Percentiles rank a stretch among this genome's conserved stretches.
These are phyloP conservation scores for Obelidium mucronatum DNA, from an alignment of 192 early-diverging fungal species.

Conservation along the genomic window DNA sequence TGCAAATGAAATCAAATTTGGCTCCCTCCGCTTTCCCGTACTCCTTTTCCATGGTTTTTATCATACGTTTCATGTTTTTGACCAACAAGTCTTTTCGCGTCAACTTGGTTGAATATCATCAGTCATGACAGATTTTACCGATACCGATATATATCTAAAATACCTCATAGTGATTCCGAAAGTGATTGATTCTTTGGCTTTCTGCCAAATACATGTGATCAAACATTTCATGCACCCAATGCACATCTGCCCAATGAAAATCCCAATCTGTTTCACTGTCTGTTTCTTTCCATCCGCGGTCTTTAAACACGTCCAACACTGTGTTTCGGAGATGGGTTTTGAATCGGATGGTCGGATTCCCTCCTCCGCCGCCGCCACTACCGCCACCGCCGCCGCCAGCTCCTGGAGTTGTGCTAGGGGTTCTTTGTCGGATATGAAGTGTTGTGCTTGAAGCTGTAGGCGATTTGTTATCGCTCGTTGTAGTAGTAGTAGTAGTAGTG, in stretches of 20 bases:
- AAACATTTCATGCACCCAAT: conserved; percentile 73
- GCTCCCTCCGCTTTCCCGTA: conserved; percentile 61
- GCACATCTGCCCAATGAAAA: conserved; percentile 56
- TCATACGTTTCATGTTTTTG: conserved; percentile 73
- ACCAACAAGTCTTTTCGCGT: conserved; percentile 71
- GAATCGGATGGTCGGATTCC: conserved; percentile 43
- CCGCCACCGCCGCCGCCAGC: not conserved
- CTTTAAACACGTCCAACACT: conserved; percentile 64
- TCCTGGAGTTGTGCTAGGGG: not conserved
- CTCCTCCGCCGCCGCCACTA: too few relatives aligned
- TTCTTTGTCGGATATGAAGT: conserved; percentile 8
- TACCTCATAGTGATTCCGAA: conserved; percentile 73
- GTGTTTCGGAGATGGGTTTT: conserved; percentile 63
- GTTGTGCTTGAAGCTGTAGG: conserved; percentile 1
- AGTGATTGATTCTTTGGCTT: conserved; percentile 69
- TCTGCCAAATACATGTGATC: conserved; percentile 70
- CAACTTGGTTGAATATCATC: conserved; percentile 40
- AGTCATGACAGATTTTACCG: not conserved
- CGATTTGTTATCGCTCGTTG: not conserved
- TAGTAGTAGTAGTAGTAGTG: not conserved
- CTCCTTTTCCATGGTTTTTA: conserved; percentile 67
- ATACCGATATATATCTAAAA: too few relatives aligned
- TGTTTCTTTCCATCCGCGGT: conserved; percentile 69
- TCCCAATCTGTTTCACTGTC: conserved; percentile 70
- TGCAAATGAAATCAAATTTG: conserved; percentile 68